Base-by-base conservation (phyloP, 83 land plant species). In the Diphasiastrum complanatum region DNA sequence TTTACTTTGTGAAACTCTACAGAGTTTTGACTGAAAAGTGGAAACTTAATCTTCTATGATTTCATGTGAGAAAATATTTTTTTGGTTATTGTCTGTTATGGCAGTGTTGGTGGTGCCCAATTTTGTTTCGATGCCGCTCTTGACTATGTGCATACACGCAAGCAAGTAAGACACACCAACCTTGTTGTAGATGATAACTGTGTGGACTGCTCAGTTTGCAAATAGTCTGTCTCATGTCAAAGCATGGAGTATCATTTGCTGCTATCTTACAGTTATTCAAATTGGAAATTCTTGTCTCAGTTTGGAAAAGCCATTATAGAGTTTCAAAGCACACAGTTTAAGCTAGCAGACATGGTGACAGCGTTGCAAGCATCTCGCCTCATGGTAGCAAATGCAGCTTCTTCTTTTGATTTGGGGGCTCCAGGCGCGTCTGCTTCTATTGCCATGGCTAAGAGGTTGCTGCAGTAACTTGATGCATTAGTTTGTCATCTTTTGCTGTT, bases 241-340 rank as follows among this genome's bases (percentile, higher is more conserved):
- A 29, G 45, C 16, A 27, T 56, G 30, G 45, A 16, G 1, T 20
- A 51, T 14, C 55, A 51, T 51, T 20, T 51, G 55, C 28, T 14
- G 16, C 25, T 51, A 20, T 26, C 23, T 22, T 51, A 8, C 25
- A 3, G 24, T 20, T n/a, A 51, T 51, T 22, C 38, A 3, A 20
- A 51, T 25, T 51, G 18, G 22, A 8, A n/a, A 34, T 16, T 12
- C 16, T 41, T 66, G 27, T 48, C 20, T 51, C 60, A 76, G 79
- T 76, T 76, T 71, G 79, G 79, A 41, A 76, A 76, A 35, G 60
- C 70, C 10, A 65, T 76, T 16, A 46, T 54, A 23, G 79, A 76
- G 28, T 76, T 76, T 53, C 79, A 76, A 55, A 64, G 65, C 34
- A 76, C 79, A 12, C 75, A 71, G 49, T 76, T 76, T 56, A 76